phyloP scores from a whole-genome alignment of 2,329 filamentous ascomycete species.

The Colletotrichum shisoi region DNA sequence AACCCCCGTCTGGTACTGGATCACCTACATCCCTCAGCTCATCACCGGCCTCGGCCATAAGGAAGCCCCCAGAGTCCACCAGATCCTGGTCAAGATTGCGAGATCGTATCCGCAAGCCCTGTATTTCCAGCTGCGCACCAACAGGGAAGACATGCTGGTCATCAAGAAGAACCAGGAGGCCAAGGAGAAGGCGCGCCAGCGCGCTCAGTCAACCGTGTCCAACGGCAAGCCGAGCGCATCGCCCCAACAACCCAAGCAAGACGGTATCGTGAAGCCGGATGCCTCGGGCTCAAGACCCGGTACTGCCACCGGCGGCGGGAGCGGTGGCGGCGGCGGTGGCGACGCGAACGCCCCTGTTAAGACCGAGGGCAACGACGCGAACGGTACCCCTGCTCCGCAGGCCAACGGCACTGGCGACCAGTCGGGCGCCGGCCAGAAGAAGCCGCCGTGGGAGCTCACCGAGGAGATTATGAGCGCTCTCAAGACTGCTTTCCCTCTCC shows the following conservation, averaged over 20 bases:
- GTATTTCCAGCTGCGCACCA: conserved; percentile 94
- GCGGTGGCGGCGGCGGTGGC: conserved; percentile 45
- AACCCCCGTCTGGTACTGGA: conserved; percentile 99
- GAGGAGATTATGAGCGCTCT: conserved; percentile 95
- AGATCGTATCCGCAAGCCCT: conserved; percentile 95
- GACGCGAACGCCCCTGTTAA: conserved; percentile 55
- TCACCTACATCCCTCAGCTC: conserved; percentile 96
- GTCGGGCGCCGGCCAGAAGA: conserved; percentile 59
- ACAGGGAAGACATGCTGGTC: conserved; percentile 87
- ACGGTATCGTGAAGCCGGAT: conserved; percentile 53
- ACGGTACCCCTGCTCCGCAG: conserved; percentile 36
- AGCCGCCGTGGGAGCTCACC: conserved; percentile 93
- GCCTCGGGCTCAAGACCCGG: conserved; percentile 55
- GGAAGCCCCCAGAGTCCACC: conserved; percentile 85
- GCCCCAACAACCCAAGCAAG: conserved; percentile 63
- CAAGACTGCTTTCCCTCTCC: conserved; percentile 94
- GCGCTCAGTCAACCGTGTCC: conserved; percentile 56
- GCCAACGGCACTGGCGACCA: conserved; percentile 40
- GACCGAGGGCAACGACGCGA: conserved; percentile 53
- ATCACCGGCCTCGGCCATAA: conserved; percentile 90
- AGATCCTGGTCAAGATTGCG: conserved; percentile 89
- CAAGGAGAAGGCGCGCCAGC: conserved; percentile 69
- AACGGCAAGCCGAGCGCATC: conserved; percentile 57
- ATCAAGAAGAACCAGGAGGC: conserved; percentile 89
- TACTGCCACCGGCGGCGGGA: conserved; percentile 58